phyloP scores from a whole-genome alignment of 2,329 filamentous ascomycete species.

The Penicillium freii region DNA sequence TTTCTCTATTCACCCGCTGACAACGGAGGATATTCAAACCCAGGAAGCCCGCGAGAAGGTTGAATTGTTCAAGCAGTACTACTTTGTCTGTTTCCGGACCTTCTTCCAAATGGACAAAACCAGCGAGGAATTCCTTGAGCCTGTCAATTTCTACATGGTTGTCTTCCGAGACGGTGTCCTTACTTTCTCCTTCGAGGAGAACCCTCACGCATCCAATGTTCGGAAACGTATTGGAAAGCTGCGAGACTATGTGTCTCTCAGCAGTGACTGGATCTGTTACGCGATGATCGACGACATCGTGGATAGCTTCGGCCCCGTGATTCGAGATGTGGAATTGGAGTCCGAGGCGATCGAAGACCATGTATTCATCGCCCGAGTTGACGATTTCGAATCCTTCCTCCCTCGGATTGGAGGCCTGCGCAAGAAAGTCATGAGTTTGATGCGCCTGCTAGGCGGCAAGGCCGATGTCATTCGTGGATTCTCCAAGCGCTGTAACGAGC shows the following conservation, averaged over 20 bases:
- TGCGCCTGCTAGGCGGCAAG: conserved; percentile 91
- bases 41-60: conserved; percentile 98
- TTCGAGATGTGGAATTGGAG: conserved; percentile 80
- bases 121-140: conserved; percentile 80
- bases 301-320: conserved; percentile 87
- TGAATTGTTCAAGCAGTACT: conserved; percentile 94
- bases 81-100: conserved; percentile 95
- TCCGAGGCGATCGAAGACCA: conserved; percentile 93
- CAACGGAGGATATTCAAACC: conserved; percentile 91
- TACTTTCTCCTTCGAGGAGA: conserved; percentile 89
- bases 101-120: conserved; percentile 81
- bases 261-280: conserved; percentile 98
- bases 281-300: conserved; percentile 98
- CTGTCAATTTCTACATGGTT: conserved; percentile 94
- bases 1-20: conserved; percentile 92
- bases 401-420: conserved; percentile 84
- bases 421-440: conserved; percentile 90
- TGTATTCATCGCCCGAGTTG: conserved; percentile 85
- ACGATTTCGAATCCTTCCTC: conserved; percentile 84
- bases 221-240: conserved; percentile 87
- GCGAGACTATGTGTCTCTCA: conserved; percentile 91
- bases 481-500: conserved; percentile 97
- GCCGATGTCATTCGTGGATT: conserved; percentile 98
- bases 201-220: conserved; percentile 83
- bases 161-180: conserved; percentile 94